A percentile compares a stretch with the other conserved stretches of the same genome.
These are phyloP conservation scores for Hypoxylon fragiforme DNA, from an alignment of 495 filamentous ascomycete species.

Conservation along the genomic window DNA sequence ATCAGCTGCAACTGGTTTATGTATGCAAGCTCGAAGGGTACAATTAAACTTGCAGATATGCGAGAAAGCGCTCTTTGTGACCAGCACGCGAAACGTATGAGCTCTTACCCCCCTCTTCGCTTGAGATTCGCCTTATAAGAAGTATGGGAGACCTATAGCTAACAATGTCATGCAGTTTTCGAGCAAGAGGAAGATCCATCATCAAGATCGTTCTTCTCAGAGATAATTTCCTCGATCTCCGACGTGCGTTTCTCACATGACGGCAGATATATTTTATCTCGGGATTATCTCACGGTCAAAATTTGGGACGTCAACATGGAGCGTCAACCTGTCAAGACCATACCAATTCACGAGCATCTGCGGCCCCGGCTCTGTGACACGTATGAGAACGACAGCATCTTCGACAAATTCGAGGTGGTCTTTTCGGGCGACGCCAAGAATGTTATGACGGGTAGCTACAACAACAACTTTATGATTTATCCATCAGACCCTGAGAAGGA, in stretches of 20 bases:
- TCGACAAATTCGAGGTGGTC: conserved; percentile 99
- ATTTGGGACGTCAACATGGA: conserved; percentile 99
- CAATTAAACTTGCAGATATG: conserved; percentile 99
- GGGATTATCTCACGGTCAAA: conserved; percentile 98
- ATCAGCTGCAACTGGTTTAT: conserved; percentile 99
- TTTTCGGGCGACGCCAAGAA: conserved; percentile 98
- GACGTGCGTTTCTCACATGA: conserved; percentile 97
- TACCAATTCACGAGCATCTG: conserved; percentile 97
- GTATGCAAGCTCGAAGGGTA: conserved; percentile 99
- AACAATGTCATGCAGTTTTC: conserved; percentile 67
- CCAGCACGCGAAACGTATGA: conserved; percentile 88
- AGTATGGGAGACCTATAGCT: conserved; percentile 1
- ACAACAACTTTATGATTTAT: conserved; percentile 99
- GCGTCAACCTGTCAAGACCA: conserved; percentile 93
- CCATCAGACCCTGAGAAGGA: conserved; percentile 94
- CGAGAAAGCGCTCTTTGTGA: conserved; percentile 94
- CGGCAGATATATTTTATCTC: conserved; percentile 93
- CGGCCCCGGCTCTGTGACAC: conserved; percentile 94
- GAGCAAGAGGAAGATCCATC: conserved; percentile 99
- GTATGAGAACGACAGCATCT: conserved; percentile 99
- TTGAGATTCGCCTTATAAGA: too few species aligned
- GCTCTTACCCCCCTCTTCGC: background rate
- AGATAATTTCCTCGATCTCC: conserved; percentile 99
- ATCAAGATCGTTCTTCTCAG: conserved; percentile 97
- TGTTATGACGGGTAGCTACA: conserved; percentile 99